Percentiles rank a stretch among this genome's conserved stretches.
Evolutionary conservation across 176 grass and related monocot genomes (phyloP).

Genomic region (Oryza punctata): DNA sequence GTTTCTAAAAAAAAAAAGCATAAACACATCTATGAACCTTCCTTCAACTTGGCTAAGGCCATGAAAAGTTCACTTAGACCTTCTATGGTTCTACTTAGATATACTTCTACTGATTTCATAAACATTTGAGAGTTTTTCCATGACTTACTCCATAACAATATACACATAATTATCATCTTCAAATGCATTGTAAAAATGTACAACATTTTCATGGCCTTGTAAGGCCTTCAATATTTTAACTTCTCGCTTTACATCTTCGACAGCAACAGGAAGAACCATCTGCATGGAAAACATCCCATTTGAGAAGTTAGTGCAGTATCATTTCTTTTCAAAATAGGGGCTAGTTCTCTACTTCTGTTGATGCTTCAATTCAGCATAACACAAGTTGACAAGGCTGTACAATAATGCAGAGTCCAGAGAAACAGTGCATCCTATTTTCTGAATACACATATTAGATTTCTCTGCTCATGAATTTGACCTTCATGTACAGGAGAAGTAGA

Average conservation of each 20-base stretch:
- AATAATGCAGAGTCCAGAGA: background rate
- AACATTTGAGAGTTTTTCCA: conserved; percentile 16
- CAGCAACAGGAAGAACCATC: conserved; percentile 88
- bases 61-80: background rate
- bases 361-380: conserved; percentile 17
- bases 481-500: background rate
- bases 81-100: background rate
- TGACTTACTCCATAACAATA: conserved; percentile 98
- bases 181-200: conserved; percentile 88
- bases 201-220: conserved; percentile 89
- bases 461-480: background rate
- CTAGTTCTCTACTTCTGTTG: conserved; percentile 16
- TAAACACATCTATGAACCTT: background rate
- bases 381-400: background rate
- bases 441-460: background rate
- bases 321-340: background rate
- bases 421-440: background rate
- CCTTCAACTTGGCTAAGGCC: background rate
- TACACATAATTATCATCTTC: conserved; percentile 87
- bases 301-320: conserved; percentile 21
- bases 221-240: conserved; percentile 90
- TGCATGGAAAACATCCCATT: conserved; percentile 38
- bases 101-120: background rate
- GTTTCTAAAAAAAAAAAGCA: conserved; percentile 24
- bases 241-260: conserved; percentile 94